These are phyloP conservation scores for Vinca major DNA, from an alignment of 305 asterid species.

Conservation along the genomic window DNA sequence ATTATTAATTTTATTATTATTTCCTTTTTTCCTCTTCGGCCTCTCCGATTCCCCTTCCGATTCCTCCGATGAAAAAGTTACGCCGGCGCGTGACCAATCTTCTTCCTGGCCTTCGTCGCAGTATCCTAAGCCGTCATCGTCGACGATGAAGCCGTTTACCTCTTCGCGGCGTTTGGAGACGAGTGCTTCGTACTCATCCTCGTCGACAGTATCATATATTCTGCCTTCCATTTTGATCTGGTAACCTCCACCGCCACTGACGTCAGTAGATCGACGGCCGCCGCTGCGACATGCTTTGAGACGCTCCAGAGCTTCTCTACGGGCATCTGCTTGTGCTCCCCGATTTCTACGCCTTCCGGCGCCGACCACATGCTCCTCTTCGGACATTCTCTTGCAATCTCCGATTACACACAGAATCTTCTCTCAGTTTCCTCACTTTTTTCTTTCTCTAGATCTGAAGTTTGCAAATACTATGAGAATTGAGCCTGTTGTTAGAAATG, in stretches of 20 bases:
- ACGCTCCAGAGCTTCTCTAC: conserved; percentile 61
- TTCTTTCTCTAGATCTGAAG: background rate
- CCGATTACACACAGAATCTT: background rate
- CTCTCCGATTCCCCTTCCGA: conserved; percentile 57
- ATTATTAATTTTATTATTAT: conserved; percentile 10
- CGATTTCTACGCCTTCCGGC: conserved; percentile 57
- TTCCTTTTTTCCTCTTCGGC: conserved; percentile 47
- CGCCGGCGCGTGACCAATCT: conserved; percentile 75
- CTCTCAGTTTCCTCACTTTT: background rate
- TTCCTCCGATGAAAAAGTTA: conserved; percentile 53
- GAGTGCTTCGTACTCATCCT: conserved; percentile 62
- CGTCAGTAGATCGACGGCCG: conserved; percentile 50
- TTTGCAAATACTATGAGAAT: background rate
- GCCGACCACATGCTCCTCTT: conserved; percentile 40
- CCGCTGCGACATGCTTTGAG: conserved; percentile 61
- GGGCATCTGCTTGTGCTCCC: conserved; percentile 39
- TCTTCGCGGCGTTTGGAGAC: conserved; percentile 88
- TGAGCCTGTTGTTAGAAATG: conserved; percentile 7
- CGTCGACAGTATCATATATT: conserved; percentile 78
- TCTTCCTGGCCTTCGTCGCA: conserved; percentile 96
- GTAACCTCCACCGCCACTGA: conserved; percentile 36
- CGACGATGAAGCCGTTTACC: conserved; percentile 62
- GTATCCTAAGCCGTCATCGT: conserved; percentile 82
- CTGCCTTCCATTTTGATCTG: conserved; percentile 71
- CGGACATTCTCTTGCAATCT: conserved; percentile 36